Conservation (phyloP, 345 rosid genomes). For the Salix caprea region DNA sequence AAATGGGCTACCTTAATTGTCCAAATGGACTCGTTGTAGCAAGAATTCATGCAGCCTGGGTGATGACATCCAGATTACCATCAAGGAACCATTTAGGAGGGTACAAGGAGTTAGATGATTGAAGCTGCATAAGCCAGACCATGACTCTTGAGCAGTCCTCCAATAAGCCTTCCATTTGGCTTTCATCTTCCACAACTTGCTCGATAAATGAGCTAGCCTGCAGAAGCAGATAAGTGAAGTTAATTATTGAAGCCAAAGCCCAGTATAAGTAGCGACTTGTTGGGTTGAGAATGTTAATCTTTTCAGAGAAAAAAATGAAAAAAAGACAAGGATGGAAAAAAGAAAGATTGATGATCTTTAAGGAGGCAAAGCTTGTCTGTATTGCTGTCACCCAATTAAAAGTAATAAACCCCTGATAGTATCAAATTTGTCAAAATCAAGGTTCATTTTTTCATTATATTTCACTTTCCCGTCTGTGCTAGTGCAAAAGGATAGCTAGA, state of each 20-base stretch:
- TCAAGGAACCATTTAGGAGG: constrained; percentile 41
- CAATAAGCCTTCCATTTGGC: constrained; percentile 59
- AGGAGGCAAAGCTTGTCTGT: background rate
- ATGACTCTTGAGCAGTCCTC: constrained; percentile 45
- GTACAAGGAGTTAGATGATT: constrained; percentile 31
- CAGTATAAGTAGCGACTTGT: background rate
- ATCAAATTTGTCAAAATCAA: background rate
- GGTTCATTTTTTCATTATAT: background rate
- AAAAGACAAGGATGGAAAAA: constrained; percentile 1
- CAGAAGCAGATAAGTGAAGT: constrained; percentile 8
- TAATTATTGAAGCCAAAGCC: constrained; percentile 1
- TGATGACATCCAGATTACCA: constrained; percentile 38
- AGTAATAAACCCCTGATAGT: background rate
- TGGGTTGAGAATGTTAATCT: background rate
- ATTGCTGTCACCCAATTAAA: background rate
- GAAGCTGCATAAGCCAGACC: constrained; percentile 45
- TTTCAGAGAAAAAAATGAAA: background rate
- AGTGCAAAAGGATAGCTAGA: background rate
- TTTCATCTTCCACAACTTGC: constrained; percentile 68
- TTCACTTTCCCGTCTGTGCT: background rate
- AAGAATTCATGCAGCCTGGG: constrained; percentile 27
- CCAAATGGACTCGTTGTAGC: constrained; percentile 7
- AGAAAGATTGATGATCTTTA: background rate
- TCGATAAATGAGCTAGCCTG: constrained; percentile 51
- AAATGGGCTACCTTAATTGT: constrained; percentile 16